Base-by-base conservation (phyloP, 495 filamentous ascomycete genomes). In the Hypoxylon fragiforme region DNA sequence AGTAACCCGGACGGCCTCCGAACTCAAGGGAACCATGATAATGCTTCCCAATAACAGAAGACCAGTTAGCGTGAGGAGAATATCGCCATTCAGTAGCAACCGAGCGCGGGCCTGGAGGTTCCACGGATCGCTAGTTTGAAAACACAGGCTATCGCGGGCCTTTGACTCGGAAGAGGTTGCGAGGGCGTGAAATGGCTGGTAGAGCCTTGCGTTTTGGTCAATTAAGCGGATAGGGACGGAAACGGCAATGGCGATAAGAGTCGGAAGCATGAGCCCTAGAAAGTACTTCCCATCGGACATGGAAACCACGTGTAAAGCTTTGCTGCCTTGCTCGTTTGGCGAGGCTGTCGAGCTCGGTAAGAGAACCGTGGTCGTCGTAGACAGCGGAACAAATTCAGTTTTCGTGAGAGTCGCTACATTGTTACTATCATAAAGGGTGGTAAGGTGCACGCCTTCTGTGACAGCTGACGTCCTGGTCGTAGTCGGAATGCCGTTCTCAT, bases 141-240 rank as follows among this genome's bases (percentile, higher is more conserved):
- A 62, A 24, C 37, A 67, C 18, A 72, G 12, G 5, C 57, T 66
- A 5, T 70, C 64, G 0, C 45, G 28, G n/a, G 63, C 66, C 8
- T 42, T 22, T 0, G 62, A 60, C 9, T 66, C 68, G 11, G 12
- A 37, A 1, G 57, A 28, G 1, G 62, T 54, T n/a, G 61, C 40
- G 15, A 69, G 45, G 1, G 65, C 63, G 28, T 65, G 63, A 41
- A 70, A 72, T 12, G 65, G 67, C 16, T 72, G 68, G 26, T 69
- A 65, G 22, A 70, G 61, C 42, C 62, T 68, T 12, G 60, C 66
- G 16, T 54, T 64, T 37, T 60, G 62, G 39, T 70, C 63, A 28
- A 71, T 34, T 13, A 69, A 54, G 26, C 57, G 54, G 7, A 68
- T 54, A 6, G 64, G 60, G 22, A 70, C 45, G 8, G 63, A 65